Base-by-base conservation (phyloP, 495 filamentous ascomycete genomes). In the Terfezia boudieri region DNA sequence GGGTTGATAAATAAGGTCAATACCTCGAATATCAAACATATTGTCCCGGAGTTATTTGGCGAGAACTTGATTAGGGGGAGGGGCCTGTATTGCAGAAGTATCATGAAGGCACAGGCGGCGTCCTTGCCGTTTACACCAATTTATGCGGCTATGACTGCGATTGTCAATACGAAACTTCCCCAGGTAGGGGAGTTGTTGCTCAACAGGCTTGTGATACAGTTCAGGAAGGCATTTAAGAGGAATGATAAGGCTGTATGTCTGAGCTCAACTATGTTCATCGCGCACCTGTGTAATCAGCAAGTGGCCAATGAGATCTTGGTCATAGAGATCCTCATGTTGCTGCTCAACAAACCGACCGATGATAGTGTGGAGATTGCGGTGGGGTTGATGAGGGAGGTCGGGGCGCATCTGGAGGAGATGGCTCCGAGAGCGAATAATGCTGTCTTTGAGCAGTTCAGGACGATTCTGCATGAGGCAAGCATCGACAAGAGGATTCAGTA, bases 1-100 rank as follows among this genome's bases (percentile, higher is more conserved):
- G 90, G 90, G 61, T 70, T 99, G 35, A 89, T 96, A 71, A 99
- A 99, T 72, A 99, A 99, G 67, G 80, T 94, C 70, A 99, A 95
- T 68, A 81, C 84, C 41, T 83, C 82, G 17, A 99, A 99, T 61
- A 96, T 99, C 74, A 96, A 96, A 67, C 77, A 82, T 61, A 94
- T 99, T 57, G 85, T 95, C 8, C 88, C 87, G 0, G 90, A 99
- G 64, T 73, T 96, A 36, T 96, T 99, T 67, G 76, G 76, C 16
- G 92, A 99, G 69, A 96, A 99, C 64, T 69, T 99, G 58, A 74
- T 96, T 43, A 77, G 92, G 53, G 90, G 89, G 14, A 75, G 88
- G 53, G 90, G 90, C 11, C 68, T 96, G 52, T 95, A 96, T 68
- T 94, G 89, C 70, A 75, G 89, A 56, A 86, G 83, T 53, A 85